phyloP scores from a whole-genome alignment of 2,329 filamentous ascomycete genomes.

The Colletotrichum lindemuthianum region DNA sequence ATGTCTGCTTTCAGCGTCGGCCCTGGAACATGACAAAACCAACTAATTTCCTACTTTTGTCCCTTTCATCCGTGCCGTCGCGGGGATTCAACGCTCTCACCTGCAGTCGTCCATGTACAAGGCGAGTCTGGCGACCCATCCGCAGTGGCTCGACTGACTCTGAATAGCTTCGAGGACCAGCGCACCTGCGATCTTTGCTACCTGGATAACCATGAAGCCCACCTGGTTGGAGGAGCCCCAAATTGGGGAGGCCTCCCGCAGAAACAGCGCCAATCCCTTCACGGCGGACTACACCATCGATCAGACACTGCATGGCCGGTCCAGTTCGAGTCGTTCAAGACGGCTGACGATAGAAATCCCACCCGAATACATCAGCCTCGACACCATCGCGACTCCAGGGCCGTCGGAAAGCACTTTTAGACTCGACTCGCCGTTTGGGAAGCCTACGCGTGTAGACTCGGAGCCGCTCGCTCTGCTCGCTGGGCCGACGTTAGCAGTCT shows the following conservation, averaged over 20 bases:
- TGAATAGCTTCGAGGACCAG: slow-evolving; percentile 18
- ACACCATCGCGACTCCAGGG: slow-evolving; percentile 19
- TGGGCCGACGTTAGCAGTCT: slow-evolving; percentile 5
- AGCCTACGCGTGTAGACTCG: neutral
- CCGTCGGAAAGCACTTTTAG: slow-evolving; percentile 15
- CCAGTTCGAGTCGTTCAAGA: slow-evolving; percentile 12
- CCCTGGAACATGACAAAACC: slow-evolving; percentile 15
- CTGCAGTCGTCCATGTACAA: slow-evolving; percentile 12
- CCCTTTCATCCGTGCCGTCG: neutral
- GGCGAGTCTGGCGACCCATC: slow-evolving; percentile 13
- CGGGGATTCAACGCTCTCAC: slow-evolving; percentile 7
- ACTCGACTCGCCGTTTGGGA: slow-evolving; percentile 8
- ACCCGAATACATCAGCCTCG: slow-evolving; percentile 19
- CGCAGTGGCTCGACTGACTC: neutral
- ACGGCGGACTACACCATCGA: slow-evolving; percentile 33
- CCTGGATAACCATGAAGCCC: slow-evolving; percentile 26
- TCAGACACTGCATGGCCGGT: slow-evolving; percentile 28
- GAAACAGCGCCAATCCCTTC: slow-evolving; percentile 26
- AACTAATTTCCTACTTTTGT: slow-evolving; percentile 2
- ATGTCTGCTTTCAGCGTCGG: slow-evolving; percentile 15
- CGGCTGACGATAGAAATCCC: slow-evolving; percentile 23
- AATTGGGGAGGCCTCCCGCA: slow-evolving; percentile 15
- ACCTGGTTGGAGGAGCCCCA: slow-evolving; percentile 28
- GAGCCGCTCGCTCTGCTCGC: slow-evolving; percentile 5
- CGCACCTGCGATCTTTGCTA: slow-evolving; percentile 5